Percentiles rank a stretch among this genome's conserved stretches.
phyloP scores from a whole-genome alignment of 139 green algal genomes.

The Yamagishiella unicocca region DNA sequence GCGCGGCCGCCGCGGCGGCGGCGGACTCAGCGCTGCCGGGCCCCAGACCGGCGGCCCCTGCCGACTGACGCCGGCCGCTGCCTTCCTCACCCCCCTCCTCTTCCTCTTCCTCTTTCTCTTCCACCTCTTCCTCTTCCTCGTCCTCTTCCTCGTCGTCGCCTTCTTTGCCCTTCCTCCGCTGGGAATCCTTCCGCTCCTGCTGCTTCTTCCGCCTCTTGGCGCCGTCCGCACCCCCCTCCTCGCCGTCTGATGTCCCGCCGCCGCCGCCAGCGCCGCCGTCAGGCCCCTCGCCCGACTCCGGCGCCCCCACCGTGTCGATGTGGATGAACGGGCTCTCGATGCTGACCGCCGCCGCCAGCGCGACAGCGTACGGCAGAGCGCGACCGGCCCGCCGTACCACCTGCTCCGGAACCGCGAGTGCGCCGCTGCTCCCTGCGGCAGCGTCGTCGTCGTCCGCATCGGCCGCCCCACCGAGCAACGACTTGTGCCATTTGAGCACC shows the following conservation, averaged over 20 bases:
- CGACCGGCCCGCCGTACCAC: slow-evolving; percentile 18
- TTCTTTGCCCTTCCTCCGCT: not conserved
- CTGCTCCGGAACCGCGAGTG: not conserved
- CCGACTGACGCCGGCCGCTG: not conserved
- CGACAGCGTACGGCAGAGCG: slow-evolving; percentile 82
- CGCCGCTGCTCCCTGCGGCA: not conserved
- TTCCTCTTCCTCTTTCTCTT: not conserved
- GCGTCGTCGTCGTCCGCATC: not conserved
- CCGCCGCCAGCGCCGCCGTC: not conserved
- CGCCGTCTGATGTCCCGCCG: no score
- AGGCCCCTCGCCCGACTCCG: not conserved
- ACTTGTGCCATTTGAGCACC: slow-evolving; percentile 45
- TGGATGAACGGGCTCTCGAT: slow-evolving; percentile 91
- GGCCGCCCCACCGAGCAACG: not conserved
- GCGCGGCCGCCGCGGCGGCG: not conserved
- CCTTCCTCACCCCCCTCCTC: not conserved
- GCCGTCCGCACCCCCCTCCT: slow-evolving; percentile 1
- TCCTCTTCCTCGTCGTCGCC: slow-evolving; percentile 5
- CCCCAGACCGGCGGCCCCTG: not conserved
- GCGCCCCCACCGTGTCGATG: slow-evolving; percentile 55
- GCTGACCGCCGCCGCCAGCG: slow-evolving; percentile 87
- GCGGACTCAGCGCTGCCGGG: not conserved
- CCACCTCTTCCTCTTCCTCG: slow-evolving; percentile 23
- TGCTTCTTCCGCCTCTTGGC: slow-evolving; percentile 16
- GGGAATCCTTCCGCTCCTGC: no score